These are phyloP conservation scores for Acanthamoeba culbertsoni DNA, from an alignment of 208 protist species.

Conservation along the genomic window DNA sequence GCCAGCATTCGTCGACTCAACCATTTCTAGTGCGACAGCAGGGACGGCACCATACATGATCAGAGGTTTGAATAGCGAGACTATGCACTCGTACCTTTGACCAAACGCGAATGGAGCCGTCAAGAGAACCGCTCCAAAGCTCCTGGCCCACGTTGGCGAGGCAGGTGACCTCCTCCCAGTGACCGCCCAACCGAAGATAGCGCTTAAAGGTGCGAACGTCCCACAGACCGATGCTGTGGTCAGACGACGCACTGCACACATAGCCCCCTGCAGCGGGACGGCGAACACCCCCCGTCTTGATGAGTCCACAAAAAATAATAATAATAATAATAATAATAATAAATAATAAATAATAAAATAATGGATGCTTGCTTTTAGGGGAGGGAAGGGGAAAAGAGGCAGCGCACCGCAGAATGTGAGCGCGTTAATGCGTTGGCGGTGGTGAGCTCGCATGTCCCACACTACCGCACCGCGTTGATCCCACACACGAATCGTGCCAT, in stretches of 20 bases:
- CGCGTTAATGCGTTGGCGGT: slow-evolving; percentile 5
- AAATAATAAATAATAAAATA: not conserved
- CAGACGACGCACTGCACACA: slow-evolving; percentile 12
- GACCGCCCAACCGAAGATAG: not conserved
- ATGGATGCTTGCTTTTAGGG: not conserved
- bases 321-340: not conserved
- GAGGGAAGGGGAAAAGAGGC: not conserved
- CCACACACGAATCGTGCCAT: slow-evolving; percentile 35
- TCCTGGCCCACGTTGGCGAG: not conserved
- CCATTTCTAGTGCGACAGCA: not conserved
- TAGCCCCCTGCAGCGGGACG: slow-evolving; percentile 1
- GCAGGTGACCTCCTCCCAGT: slow-evolving; percentile 50
- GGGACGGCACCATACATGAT: not conserved
- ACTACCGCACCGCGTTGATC: not conserved
- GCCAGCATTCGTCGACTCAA: slow-evolving; percentile 2
- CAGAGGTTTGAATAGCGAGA: not conserved
- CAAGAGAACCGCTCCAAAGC: slow-evolving; percentile 43
- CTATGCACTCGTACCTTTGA: not conserved
- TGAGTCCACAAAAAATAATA: not conserved
- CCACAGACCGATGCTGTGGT: not conserved
- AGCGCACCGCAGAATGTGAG: not conserved
- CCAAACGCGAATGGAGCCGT: slow-evolving; percentile 28
- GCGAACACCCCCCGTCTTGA: too few relatives aligned
- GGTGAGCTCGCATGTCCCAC: slow-evolving; percentile 44
- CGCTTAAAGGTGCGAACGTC: not conserved